Evolutionary conservation across 2,329 filamentous ascomycete genomes (phyloP).

Genomic region (Aureobasidium namibiae): DNA sequence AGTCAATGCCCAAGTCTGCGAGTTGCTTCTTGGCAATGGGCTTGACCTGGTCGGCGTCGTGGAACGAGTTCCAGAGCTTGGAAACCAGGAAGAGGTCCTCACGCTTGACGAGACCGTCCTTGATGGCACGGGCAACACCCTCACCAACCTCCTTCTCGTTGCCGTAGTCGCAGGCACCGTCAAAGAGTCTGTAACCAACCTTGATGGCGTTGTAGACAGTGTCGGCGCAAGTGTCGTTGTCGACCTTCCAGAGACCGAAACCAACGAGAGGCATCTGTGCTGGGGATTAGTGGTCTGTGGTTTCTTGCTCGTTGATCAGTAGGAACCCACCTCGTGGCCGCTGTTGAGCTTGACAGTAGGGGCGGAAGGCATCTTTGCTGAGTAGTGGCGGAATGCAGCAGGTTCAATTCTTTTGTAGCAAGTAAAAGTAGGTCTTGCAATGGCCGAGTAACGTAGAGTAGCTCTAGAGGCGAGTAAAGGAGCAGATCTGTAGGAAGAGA

Average conservation of each 20-base stretch:
- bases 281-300: not conserved
- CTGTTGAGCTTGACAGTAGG: slow-evolving; percentile 30
- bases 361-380: slow-evolving; percentile 22
- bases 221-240: slow-evolving; percentile 63
- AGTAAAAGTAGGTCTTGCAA: slow-evolving; percentile 6
- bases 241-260: slow-evolving; percentile 79
- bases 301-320: too few relatives aligned
- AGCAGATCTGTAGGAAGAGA: slow-evolving; percentile 13
- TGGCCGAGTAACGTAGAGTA: not conserved
- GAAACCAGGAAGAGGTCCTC: slow-evolving; percentile 86
- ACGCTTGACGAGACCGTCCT: slow-evolving; percentile 72
- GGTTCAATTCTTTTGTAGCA: slow-evolving; percentile 1
- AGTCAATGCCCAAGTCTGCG: slow-evolving; percentile 74
- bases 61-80: slow-evolving; percentile 91
- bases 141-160: slow-evolving; percentile 73
- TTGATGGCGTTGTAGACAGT: slow-evolving; percentile 67
- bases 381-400: slow-evolving; percentile 3
- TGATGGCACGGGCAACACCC: slow-evolving; percentile 69
- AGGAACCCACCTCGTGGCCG: slow-evolving; percentile 25
- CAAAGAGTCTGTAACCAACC: slow-evolving; percentile 52
- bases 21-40: slow-evolving; percentile 70
- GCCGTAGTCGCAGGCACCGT: slow-evolving; percentile 63
- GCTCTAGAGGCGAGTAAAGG: slow-evolving; percentile 5
- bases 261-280: slow-evolving; percentile 63
- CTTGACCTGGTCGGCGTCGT: slow-evolving; percentile 69